These are phyloP conservation scores for Globisporangium echinulatum DNA, from an alignment of 352 stramenopile genomes.

Conservation along the genomic window DNA sequence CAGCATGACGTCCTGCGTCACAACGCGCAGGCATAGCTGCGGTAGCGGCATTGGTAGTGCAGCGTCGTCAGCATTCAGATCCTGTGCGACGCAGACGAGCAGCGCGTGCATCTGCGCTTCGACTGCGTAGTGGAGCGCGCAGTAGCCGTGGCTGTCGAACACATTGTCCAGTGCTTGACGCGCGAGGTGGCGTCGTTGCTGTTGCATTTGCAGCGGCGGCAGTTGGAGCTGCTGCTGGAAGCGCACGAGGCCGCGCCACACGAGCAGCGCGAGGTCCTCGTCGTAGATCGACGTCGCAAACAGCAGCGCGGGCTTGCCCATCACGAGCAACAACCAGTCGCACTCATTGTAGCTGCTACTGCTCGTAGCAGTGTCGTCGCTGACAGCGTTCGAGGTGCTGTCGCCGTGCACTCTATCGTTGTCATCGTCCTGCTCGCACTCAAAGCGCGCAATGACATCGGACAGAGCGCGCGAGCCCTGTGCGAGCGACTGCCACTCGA, in stretches of 20 bases:
- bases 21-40: slow-evolving; percentile 17
- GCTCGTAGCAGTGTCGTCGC: neutral
- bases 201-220: too few relatives aligned
- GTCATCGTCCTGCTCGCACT: slow-evolving; percentile 4
- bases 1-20: slow-evolving; percentile 63
- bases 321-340: slow-evolving; percentile 33
- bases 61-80: slow-evolving; percentile 9
- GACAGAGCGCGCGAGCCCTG: slow-evolving; percentile 17
- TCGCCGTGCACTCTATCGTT: neutral
- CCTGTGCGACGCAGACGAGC: slow-evolving; percentile 26
- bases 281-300: slow-evolving; percentile 84
- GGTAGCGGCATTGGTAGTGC: neutral
- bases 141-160: slow-evolving; percentile 61
- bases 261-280: slow-evolving; percentile 59
- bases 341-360: slow-evolving; percentile 10
- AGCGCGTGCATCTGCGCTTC: slow-evolving; percentile 67
- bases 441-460: slow-evolving; percentile 30
- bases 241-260: slow-evolving; percentile 49
- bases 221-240: slow-evolving; percentile 26
- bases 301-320: slow-evolving; percentile 73
- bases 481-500: slow-evolving; percentile 36
- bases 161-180: slow-evolving; percentile 71
- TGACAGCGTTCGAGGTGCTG: too few relatives aligned
- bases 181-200: slow-evolving; percentile 19
- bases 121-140: slow-evolving; percentile 64